phyloP scores from a whole-genome alignment of 2,329 filamentous ascomycete species.

The Alternaria consortialis region DNA sequence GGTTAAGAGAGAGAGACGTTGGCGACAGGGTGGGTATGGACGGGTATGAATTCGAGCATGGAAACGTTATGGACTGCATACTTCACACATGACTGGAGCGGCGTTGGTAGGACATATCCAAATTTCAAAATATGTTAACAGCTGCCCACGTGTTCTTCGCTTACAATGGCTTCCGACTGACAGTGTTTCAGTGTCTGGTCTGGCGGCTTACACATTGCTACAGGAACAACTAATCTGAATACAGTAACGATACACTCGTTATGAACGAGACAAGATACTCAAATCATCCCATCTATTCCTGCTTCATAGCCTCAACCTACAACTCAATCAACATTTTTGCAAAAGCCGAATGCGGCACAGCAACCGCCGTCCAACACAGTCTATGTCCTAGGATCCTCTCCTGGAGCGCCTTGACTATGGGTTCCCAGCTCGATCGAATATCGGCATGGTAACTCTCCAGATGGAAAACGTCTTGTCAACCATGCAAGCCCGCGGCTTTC shows the following conservation, averaged over 20 bases:
- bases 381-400: too few relatives aligned
- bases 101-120: conserved; percentile 34
- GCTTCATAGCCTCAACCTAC: too few relatives aligned
- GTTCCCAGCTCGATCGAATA: too few relatives aligned
- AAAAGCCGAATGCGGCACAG: too few relatives aligned
- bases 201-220: background rate
- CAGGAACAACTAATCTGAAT: background rate
- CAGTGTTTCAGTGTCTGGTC: background rate
- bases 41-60: conserved; percentile 28
- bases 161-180: background rate
- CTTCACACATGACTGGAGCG: conserved; percentile 26
- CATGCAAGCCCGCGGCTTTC: too few relatives aligned
- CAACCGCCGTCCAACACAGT: too few relatives aligned
- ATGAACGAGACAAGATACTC: too few relatives aligned
- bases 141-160: background rate
- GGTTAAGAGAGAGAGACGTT: conserved; percentile 6
- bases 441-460: too few relatives aligned
- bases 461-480: too few relatives aligned
- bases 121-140: conserved; percentile 4
- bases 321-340: too few relatives aligned
- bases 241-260: background rate
- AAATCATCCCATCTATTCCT: too few relatives aligned
- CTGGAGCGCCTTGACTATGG: too few relatives aligned
- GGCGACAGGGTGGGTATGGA: background rate
- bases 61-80: conserved; percentile 27